Conservation (phyloP, 2,329 filamentous ascomycete genomes). For the Hymenoscyphus repandus region DNA sequence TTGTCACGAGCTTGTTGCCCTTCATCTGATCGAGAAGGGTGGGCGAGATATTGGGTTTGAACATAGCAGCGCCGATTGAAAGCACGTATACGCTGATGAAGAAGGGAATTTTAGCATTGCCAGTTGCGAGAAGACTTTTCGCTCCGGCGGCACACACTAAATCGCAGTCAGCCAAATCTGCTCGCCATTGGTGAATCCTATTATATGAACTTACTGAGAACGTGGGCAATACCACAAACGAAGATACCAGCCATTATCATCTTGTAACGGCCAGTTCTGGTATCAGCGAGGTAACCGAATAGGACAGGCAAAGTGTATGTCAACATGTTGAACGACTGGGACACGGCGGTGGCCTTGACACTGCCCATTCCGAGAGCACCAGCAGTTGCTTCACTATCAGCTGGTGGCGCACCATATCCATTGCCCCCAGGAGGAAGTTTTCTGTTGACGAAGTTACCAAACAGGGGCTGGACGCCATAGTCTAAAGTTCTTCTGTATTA, state of each 20-base stretch:
- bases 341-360: constrained; percentile 46
- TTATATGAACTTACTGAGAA: constrained; percentile 22
- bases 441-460: constrained; percentile 59
- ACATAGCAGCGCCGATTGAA: constrained; percentile 46
- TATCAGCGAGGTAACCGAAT: constrained; percentile 55
- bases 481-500: constrained; percentile 45
- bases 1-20: constrained; percentile 34
- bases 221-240: constrained; percentile 56
- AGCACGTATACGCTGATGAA: constrained; percentile 25
- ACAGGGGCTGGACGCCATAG: constrained; percentile 60
- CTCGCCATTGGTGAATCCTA: neutral
- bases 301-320: constrained; percentile 40
- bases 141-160: constrained; percentile 35
- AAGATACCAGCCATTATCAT: constrained; percentile 46
- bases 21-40: constrained; percentile 54
- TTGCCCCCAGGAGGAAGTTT: constrained; percentile 46
- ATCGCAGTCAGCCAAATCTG: neutral
- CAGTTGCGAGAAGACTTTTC: constrained; percentile 32
- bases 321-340: constrained; percentile 46
- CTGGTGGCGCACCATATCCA: constrained; percentile 35
- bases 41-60: constrained; percentile 65
- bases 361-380: constrained; percentile 57
- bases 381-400: constrained; percentile 31
- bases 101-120: constrained; percentile 57
- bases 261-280: constrained; percentile 59